Evolutionary conservation across 768 basidiomycete species (phyloP).

Genomic region (Leucogyrophana mollusca): DNA sequence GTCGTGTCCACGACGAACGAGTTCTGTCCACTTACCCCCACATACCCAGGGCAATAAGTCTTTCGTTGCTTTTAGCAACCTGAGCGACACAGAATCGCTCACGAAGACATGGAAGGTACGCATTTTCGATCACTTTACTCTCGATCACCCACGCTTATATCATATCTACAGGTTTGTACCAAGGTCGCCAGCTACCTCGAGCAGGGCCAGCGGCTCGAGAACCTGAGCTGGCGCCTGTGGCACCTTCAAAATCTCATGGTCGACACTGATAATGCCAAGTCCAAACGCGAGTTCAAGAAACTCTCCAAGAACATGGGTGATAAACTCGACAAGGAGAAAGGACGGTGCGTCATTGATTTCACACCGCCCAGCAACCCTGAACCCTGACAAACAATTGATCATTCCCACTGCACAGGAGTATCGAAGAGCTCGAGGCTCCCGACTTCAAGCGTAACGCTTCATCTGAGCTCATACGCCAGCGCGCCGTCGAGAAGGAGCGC

Average conservation of each 20-base stretch:
- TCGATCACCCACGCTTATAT: slow-evolving; percentile 1
- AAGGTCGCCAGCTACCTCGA: slow-evolving; percentile 90
- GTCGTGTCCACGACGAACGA: slow-evolving; percentile 13
- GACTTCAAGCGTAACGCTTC: slow-evolving; percentile 80
- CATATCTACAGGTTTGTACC: slow-evolving; percentile 66
- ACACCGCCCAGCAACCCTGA: slow-evolving; percentile 8
- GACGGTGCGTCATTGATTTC: slow-evolving; percentile 54
- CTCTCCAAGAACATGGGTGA: slow-evolving; percentile 88
- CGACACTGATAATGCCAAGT: slow-evolving; percentile 84
- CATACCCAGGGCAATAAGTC: slow-evolving; percentile 81
- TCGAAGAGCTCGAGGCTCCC: slow-evolving; percentile 82
- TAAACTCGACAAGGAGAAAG: slow-evolving; percentile 91
- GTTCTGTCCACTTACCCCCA: slow-evolving; percentile 9
- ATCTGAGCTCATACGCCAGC: slow-evolving; percentile 75
- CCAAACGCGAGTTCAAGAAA: slow-evolving; percentile 88
- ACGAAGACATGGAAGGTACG: slow-evolving; percentile 89
- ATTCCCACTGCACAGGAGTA: slow-evolving; percentile 52
- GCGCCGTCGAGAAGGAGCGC: slow-evolving; percentile 80
- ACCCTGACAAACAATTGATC: slow-evolving; percentile 9
- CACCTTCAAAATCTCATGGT: slow-evolving; percentile 90
- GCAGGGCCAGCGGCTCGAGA: slow-evolving; percentile 88
- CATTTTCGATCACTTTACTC: slow-evolving; percentile 10
- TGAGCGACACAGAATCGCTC: slow-evolving; percentile 79
- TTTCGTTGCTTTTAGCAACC: slow-evolving; percentile 89
- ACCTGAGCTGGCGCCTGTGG: slow-evolving; percentile 91